Base-by-base conservation (phyloP, 768 basidiomycete species). In the Sarcodon sp. region DNA sequence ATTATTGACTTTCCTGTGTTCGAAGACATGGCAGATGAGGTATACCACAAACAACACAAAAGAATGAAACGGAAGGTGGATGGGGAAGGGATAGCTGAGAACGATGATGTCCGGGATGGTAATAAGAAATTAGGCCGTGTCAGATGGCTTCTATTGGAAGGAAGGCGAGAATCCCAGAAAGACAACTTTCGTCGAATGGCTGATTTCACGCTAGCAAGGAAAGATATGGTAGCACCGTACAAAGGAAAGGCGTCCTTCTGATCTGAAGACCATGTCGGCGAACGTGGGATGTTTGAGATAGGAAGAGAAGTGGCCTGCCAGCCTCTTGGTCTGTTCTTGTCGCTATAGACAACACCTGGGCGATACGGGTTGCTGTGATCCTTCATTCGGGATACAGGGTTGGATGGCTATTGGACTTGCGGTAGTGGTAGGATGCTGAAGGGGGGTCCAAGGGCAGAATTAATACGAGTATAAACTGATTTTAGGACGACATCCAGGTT, bases 1-100 rank as follows among this genome's bases (percentile, higher is more conserved):
- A 99, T 73, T 65, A 99, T 93, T 41, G 84, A 77, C 62, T 99
- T 99, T 49, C 93, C 96, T 1, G 94, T 97, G 60, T 97, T 98
- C 37, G 90, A 94, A 2, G 91, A 92, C 45, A 98, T 65, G 1
- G 94, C 94, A 6, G 92, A 96, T 3, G 84, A 80, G 12, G 80
- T 75, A 66, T 99, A 99, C 96, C 96, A 99, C 16, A 98, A 71
- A 13, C 70, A 66, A 61, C 96, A 99, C 33, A 94, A 72, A 47
- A 86, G 63, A 43, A 91, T 66, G 66, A 99, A 97, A 49, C 65
- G 69, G 9, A 67, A 27, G 1, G 67, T 65, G 3, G 71, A 55
- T 27, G 53, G 43, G 3, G 64, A 59, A 8, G 65, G 61, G 15
- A 56, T 33, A 11, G 52, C 16, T 12, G 51, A 43, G 37, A 49